Conservation (phyloP, 2,329 filamentous ascomycete genomes). For the Nigrospora sphaerica region DNA sequence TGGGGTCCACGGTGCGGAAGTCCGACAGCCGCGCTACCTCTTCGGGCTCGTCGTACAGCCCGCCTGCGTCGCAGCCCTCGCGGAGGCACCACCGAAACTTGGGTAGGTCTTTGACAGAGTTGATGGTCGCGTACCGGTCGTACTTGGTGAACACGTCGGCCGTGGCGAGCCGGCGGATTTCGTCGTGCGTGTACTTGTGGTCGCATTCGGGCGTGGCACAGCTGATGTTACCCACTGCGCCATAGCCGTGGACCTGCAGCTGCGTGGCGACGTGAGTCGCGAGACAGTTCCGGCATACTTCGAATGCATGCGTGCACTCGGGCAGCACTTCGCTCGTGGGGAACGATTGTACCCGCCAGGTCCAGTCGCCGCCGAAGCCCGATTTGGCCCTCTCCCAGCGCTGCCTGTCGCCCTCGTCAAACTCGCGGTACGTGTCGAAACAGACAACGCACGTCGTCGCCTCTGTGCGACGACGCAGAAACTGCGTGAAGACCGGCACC, state of each 20-base stretch:
- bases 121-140: constrained; percentile 7
- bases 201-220: constrained; percentile 6
- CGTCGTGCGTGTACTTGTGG: constrained; percentile 4
- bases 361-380: constrained; percentile 8
- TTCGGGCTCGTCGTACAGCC: constrained; percentile 11
- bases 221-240: constrained; percentile 21
- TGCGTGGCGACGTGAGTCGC: constrained; percentile 12
- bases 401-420: neutral
- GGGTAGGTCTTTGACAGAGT: constrained; percentile 4
- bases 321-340: constrained; percentile 4
- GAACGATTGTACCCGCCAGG: constrained; percentile 7
- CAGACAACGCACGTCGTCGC: constrained; percentile 5
- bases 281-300: constrained; percentile 7
- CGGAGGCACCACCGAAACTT: constrained; percentile 16
- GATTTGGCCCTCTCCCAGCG: constrained; percentile 1
- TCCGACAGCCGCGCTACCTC: neutral
- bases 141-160: constrained; percentile 5
- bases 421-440: constrained; percentile 5
- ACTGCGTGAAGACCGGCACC: constrained; percentile 5
- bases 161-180: constrained; percentile 6
- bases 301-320: constrained; percentile 5
- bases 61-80: constrained; percentile 12
- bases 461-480: neutral
- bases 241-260: constrained; percentile 30
- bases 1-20: constrained; percentile 1